These are phyloP conservation scores for Mucor velutinosus DNA, from an alignment of 371 early-diverging fungal genomes.

Conservation along the genomic window DNA sequence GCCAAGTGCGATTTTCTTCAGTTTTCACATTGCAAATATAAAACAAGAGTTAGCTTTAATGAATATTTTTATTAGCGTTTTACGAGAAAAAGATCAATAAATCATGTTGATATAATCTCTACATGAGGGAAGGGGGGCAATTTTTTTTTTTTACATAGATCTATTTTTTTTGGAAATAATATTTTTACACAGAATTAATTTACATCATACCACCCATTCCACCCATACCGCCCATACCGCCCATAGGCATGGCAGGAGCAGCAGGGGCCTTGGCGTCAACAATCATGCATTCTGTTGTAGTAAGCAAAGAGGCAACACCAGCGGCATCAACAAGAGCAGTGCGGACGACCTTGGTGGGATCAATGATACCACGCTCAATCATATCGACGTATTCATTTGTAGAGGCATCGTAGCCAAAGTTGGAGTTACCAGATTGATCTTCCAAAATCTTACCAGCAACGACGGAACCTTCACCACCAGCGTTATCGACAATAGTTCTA, in stretches of 20 bases:
- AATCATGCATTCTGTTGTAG: conserved; percentile 96
- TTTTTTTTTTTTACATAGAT: conserved; percentile 5
- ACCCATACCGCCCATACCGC: conserved; percentile 46
- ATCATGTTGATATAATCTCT: conserved; percentile 1
- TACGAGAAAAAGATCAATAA: background rate
- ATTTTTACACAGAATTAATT: conserved; percentile 6
- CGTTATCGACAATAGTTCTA: conserved; percentile 94
- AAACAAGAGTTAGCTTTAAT: background rate
- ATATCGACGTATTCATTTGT: conserved; percentile 91
- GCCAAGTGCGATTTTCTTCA: too few relatives aligned
- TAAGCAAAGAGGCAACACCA: conserved; percentile 94
- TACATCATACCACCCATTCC: conserved; percentile 52
- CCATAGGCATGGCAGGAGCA: conserved; percentile 42
- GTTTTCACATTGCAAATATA: too few relatives aligned
- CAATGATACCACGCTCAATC: conserved; percentile 94
- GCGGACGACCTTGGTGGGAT: conserved; percentile 97
- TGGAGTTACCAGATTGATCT: conserved; percentile 70
- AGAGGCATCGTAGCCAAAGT: conserved; percentile 93
- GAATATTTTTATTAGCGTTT: background rate
- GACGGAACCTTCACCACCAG: conserved; percentile 95
- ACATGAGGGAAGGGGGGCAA: background rate
- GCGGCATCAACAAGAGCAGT: conserved; percentile 95
- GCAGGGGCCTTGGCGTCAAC: conserved; percentile 88
- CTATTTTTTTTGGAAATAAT: background rate
- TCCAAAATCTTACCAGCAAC: conserved; percentile 94